These are phyloP conservation scores for Xylaria sp. DNA, from an alignment of 2,329 filamentous ascomycete species.

Conservation along the genomic window DNA sequence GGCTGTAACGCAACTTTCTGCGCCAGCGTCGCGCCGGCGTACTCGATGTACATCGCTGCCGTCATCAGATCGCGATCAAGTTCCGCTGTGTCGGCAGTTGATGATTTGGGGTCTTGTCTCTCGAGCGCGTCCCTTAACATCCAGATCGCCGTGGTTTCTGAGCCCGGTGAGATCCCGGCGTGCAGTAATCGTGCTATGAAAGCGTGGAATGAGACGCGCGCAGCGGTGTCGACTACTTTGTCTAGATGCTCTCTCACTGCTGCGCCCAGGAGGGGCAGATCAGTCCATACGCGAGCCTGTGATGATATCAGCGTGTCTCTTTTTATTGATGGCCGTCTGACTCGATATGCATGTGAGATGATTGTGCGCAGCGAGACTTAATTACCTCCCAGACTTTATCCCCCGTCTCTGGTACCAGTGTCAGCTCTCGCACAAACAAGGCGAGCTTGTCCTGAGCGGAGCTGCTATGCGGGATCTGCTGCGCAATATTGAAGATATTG, in stretches of 20 bases:
- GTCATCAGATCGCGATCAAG: constrained; percentile 40
- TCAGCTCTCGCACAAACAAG: constrained; percentile 44
- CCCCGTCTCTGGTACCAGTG: constrained; percentile 43
- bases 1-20: constrained; percentile 38
- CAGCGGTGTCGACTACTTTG: constrained; percentile 19
- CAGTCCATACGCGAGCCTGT: constrained; percentile 43
- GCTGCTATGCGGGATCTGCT: constrained; percentile 45
- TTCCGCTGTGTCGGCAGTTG: background rate
- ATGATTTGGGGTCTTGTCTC: constrained; percentile 30
- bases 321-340: background rate
- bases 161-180: constrained; percentile 39
- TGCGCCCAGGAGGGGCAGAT: constrained; percentile 45
- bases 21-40: constrained; percentile 43
- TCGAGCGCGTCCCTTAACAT: constrained; percentile 48
- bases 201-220: constrained; percentile 46
- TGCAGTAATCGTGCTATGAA: constrained; percentile 45
- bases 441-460: constrained; percentile 47
- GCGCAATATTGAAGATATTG: constrained; percentile 41
- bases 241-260: constrained; percentile 39
- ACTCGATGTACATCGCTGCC: constrained; percentile 48
- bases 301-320: constrained; percentile 2
- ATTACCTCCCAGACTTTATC: constrained; percentile 44
- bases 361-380: constrained; percentile 22
- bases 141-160: constrained; percentile 43
- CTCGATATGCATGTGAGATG: background rate